A percentile compares a stretch with the other conserved stretches of the same genome.
Conservation (phyloP, 495 filamentous ascomycete species). For the Penicillium cosmopolitanum region DNA sequence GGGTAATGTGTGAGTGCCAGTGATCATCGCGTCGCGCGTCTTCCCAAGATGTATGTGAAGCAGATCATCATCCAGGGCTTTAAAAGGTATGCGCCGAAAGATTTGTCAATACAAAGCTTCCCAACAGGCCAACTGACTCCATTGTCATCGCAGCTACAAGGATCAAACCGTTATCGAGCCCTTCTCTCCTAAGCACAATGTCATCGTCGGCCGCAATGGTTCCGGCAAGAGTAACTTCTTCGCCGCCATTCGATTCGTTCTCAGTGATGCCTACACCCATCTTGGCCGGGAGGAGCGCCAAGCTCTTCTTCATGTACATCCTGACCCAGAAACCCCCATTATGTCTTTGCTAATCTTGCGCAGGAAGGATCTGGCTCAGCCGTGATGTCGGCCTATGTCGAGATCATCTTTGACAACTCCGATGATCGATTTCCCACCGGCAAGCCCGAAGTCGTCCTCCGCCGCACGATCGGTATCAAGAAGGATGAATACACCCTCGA, state of each 20-base stretch:
- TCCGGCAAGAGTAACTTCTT: constrained; percentile 99
- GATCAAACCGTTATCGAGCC: constrained; percentile 98
- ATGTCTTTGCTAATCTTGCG: constrained; percentile 26
- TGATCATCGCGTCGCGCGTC: constrained; percentile 40
- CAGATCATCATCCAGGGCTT: constrained; percentile 99
- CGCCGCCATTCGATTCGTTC: constrained; percentile 96
- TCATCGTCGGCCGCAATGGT: constrained; percentile 98
- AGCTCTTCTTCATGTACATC: constrained; percentile 78
- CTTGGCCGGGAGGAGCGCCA: constrained; percentile 96
- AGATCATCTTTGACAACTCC: constrained; percentile 97
- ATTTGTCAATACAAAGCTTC: too few species aligned
- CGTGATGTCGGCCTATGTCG: constrained; percentile 98
- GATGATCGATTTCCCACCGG: constrained; percentile 96
- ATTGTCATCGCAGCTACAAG: constrained; percentile 80
- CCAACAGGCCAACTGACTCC: not conserved
- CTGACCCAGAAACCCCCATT: not conserved
- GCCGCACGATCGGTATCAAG: constrained; percentile 93
- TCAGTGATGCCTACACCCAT: constrained; percentile 96
- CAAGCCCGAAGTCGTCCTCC: constrained; percentile 83
- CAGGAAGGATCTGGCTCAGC: constrained; percentile 94
- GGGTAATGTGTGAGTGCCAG: constrained; percentile 44
- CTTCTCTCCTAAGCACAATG: constrained; percentile 97
- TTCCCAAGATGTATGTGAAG: constrained; percentile 89
- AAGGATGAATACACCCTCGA: constrained; percentile 99
- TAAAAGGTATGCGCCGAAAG: constrained; percentile 72